A percentile compares a stretch with the other conserved stretches of the same genome.
Evolutionary conservation across 176 grass and related monocot genomes (phyloP).

Genomic region (Tuctoria greenei): DNA sequence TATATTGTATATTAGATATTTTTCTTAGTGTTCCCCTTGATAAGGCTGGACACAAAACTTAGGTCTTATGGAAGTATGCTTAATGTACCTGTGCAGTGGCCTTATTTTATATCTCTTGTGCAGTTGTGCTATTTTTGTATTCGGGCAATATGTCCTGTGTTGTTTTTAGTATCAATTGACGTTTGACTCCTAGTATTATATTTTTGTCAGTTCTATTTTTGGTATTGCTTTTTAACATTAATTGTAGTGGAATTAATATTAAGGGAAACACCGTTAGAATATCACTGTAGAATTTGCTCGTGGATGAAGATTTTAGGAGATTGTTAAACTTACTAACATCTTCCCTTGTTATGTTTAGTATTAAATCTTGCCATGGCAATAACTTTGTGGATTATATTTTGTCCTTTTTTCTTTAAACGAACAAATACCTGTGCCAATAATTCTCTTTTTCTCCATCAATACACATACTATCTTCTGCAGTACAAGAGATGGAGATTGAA

Average conservation of each 20-base stretch:
- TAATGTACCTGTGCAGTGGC: neutral
- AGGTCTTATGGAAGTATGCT: neutral
- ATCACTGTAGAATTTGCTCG: neutral
- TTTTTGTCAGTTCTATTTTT: neutral
- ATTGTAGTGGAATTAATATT: neutral
- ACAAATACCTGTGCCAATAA: neutral
- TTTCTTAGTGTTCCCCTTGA: neutral
- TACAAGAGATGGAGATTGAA: conserved; percentile 10
- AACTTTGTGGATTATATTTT: conserved; percentile 5
- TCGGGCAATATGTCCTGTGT: neutral
- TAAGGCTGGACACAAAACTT: neutral
- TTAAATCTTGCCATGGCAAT: neutral
- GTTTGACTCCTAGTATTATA: neutral
- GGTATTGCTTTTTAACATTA: neutral
- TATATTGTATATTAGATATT: conserved; percentile 5
- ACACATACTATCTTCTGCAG: neutral
- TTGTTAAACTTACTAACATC: neutral
- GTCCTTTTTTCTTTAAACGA: neutral
- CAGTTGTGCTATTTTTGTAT: neutral
- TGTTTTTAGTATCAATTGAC: neutral
- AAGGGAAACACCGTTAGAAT: neutral
- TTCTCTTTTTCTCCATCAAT: neutral
- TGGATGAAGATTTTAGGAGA: conserved; percentile 1
- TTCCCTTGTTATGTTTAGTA: neutral
- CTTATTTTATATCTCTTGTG: too few relatives aligned